Evolutionary conservation across 306 rosid genomes (phyloP).

Genomic region (Acacia confusa): DNA sequence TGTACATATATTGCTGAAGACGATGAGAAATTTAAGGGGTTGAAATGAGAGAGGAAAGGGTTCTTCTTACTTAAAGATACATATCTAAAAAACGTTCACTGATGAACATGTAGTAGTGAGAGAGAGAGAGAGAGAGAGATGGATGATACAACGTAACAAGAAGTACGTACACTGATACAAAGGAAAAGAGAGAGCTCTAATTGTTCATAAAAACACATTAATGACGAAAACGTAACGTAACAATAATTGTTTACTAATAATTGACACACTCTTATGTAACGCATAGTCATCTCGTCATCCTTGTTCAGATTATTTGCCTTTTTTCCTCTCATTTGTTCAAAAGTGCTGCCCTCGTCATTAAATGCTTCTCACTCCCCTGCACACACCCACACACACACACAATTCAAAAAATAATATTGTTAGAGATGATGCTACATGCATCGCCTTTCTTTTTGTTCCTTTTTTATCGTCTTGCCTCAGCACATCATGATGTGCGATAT

Average conservation of each 20-base stretch:
- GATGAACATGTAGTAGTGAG: conserved; percentile 34
- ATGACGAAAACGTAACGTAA: conserved; percentile 28
- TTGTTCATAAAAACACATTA: conserved; percentile 42
- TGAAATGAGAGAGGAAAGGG: conserved; percentile 15
- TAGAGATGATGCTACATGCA: not conserved
- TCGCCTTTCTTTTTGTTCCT: not conserved
- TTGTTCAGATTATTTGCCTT: conserved; percentile 4
- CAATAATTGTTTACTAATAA: conserved; percentile 27
- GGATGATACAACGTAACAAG: not conserved
- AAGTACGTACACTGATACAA: conserved; percentile 27
- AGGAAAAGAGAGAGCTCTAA: conserved; percentile 23
- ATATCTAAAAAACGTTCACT: conserved; percentile 17
- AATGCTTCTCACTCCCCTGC: conserved; percentile 76
- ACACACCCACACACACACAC: not conserved
- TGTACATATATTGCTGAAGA: not conserved
- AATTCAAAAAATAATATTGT: not conserved
- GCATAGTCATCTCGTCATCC: conserved; percentile 11
- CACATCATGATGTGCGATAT: not conserved
- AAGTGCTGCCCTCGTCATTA: conserved; percentile 69
- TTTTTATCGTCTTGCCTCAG: not conserved
- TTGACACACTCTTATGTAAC: conserved; percentile 40
- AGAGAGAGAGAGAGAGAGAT: not conserved
- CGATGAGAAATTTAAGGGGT: not conserved
- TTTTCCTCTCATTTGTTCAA: conserved; percentile 57
- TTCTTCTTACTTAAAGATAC: conserved; percentile 35